Evolutionary conservation across 1,139 yeast species (phyloP), one percentile per base, ranked within the genome.

Genomic region (Meyerozyma smithsonii): DNA sequence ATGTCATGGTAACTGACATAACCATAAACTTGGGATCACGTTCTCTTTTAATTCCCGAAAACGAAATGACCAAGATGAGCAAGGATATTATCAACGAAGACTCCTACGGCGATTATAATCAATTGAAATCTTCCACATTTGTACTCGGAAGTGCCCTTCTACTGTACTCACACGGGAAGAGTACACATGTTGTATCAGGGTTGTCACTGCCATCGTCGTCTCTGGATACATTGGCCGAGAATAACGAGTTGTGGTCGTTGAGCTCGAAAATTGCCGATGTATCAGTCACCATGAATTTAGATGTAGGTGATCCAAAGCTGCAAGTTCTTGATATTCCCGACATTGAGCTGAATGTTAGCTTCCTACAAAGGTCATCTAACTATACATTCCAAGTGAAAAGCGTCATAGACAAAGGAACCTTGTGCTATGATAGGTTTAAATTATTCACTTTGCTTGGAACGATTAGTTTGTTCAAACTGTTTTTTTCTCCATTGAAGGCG

Each of bases 371-470:
- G 36, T 41, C 37, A 37, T 42, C 43, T 5, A 54, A 48, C 4
- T 61, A 63, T 8, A 56, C 50, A 28, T 42, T 77, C 18, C 42
- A 55, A 4, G 42, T 72, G 1, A 59, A 60, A 20, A 44, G 58
- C 21, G 50, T 55, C 12, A 44, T 66, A 14, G 62, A 64, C 11
- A 57, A 59, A 12, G 33, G 73, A 1, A 63, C 58, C 25, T 52
- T 65, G 1, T 50, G 60, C n/a, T 62, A 73, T 37, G 80, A 81
- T 36, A 58, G 73, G 10, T 71, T 69, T 47, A 72, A 76, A 23
- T 59, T 74, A 19, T 81, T 80, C 52, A 64, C 75, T 1, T 46
- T 78, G 0, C 55, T 80, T 12, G 84, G 89, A 1, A 62, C 80
- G 7, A 47, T 77, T 3, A 77, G 77, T 49, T 56, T 82, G 11